These are phyloP conservation scores for Leccinum aurantiacum DNA, from an alignment of 768 basidiomycete species.

Conservation along the genomic window DNA sequence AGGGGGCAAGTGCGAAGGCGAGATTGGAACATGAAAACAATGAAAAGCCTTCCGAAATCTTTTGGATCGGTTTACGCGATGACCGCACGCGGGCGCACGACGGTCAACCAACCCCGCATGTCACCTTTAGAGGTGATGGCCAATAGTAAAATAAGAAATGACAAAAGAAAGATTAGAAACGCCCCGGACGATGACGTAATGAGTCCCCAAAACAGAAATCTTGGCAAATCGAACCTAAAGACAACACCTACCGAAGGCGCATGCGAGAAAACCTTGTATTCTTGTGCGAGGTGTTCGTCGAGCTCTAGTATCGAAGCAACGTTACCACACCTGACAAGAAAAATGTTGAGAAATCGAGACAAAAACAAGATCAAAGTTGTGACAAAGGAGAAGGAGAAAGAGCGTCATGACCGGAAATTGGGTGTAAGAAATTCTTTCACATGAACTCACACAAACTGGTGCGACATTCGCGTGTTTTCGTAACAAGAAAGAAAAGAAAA, in stretches of 20 bases:
- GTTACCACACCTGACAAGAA: conserved; percentile 76
- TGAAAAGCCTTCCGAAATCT: conserved; percentile 3
- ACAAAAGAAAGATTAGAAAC: neutral
- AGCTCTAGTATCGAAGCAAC: conserved; percentile 93
- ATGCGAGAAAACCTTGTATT: conserved; percentile 94
- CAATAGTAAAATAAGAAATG: neutral
- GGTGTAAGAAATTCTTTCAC: conserved; percentile 2
- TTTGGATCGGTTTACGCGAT: conserved; percentile 1
- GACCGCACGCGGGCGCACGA: neutral
- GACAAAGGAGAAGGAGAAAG: conserved; percentile 9
- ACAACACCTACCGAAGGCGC: conserved; percentile 71
- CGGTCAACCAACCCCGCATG: conserved; percentile 26
- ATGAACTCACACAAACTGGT: conserved; percentile 4
- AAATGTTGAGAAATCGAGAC: neutral
- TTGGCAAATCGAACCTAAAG: conserved; percentile 2
- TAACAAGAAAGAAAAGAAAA: neutral
- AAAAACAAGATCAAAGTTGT: neutral
- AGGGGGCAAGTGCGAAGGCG: neutral
- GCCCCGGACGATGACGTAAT: conserved; percentile 19
- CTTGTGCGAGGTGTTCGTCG: conserved; percentile 89
- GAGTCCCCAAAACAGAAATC: neutral
- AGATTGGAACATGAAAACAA: neutral
- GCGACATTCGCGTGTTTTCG: neutral
- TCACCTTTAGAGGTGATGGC: conserved; percentile 21
- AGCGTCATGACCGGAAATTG: conserved; percentile 27